Conservation (phyloP, 2,329 filamentous ascomycete species). For the Teratosphaeriaceae sp. region DNA sequence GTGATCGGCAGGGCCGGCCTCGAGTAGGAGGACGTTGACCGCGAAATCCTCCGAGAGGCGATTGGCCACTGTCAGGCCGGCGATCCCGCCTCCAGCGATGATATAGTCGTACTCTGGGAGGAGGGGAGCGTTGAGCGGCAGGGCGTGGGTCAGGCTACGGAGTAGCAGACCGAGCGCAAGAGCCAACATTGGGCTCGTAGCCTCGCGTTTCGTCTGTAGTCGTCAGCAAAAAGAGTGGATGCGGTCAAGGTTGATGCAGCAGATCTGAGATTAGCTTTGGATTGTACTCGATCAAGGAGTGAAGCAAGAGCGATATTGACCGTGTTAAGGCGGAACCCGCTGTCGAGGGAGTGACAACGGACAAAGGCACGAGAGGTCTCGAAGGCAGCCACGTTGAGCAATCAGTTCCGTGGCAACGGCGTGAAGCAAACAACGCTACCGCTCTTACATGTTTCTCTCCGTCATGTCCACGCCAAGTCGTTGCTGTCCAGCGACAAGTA, state of each 20-base stretch:
- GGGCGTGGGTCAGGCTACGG: constrained; percentile 3
- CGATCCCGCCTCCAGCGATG: constrained; percentile 25
- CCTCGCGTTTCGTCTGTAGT: neutral
- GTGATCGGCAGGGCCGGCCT: constrained; percentile 24
- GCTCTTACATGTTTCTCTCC: too few species aligned
- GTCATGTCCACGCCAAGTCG: too few species aligned
- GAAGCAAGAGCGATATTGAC: too few species aligned
- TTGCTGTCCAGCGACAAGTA: too few species aligned
- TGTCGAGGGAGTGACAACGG: too few species aligned
- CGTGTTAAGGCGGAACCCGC: too few species aligned
- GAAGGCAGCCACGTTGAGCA: too few species aligned
- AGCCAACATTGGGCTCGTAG: constrained; percentile 8
- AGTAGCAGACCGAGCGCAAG: constrained; percentile 5
- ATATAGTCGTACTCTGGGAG: constrained; percentile 24
- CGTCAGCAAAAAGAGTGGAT: neutral
- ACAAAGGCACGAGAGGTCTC: too few species aligned
- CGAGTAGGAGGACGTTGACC: constrained; percentile 26
- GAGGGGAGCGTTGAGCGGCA: constrained; percentile 24
- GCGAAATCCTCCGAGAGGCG: constrained; percentile 25
- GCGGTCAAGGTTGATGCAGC: neutral
- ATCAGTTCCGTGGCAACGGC: too few species aligned
- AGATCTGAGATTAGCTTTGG: too few species aligned
- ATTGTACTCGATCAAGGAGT: too few species aligned
- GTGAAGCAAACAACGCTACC: too few species aligned
- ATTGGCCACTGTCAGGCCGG: constrained; percentile 25